Conservation (phyloP, 2,329 filamentous ascomycete species). For the Hymenoscyphus scutula region DNA sequence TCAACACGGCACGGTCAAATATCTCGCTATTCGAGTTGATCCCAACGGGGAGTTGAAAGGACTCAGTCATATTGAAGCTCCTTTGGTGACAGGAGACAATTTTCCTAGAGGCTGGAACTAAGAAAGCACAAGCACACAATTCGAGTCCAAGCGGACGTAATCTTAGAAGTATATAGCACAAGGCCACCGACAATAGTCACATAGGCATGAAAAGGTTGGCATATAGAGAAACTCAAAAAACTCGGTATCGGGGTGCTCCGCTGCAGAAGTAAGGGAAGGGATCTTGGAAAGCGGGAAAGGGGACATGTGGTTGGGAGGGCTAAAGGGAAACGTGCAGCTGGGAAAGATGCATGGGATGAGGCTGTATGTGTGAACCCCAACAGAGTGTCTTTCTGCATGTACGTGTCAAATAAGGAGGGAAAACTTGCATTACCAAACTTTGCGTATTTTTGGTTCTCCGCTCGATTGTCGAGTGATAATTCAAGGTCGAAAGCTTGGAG, state of each 20-base stretch:
- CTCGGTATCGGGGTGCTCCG: neutral
- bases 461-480: neutral
- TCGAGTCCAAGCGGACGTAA: neutral
- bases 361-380: neutral
- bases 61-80: neutral
- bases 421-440: neutral
- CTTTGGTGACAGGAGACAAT: neutral
- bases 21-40: neutral
- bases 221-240: neutral
- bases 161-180: neutral
- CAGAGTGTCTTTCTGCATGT: neutral
- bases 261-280: neutral
- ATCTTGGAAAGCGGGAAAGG: neutral
- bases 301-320: neutral
- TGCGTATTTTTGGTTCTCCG: neutral
- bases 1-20: neutral
- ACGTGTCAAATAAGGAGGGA: neutral
- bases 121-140: neutral
- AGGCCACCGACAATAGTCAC: neutral
- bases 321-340: neutral
- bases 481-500: too few species aligned
- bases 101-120: neutral
- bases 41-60: neutral
- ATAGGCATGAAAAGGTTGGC: too few species aligned
- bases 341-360: conserved; percentile 2